Conservation (phyloP, 768 basidiomycete species). For the Xerocomus potaroensis region DNA sequence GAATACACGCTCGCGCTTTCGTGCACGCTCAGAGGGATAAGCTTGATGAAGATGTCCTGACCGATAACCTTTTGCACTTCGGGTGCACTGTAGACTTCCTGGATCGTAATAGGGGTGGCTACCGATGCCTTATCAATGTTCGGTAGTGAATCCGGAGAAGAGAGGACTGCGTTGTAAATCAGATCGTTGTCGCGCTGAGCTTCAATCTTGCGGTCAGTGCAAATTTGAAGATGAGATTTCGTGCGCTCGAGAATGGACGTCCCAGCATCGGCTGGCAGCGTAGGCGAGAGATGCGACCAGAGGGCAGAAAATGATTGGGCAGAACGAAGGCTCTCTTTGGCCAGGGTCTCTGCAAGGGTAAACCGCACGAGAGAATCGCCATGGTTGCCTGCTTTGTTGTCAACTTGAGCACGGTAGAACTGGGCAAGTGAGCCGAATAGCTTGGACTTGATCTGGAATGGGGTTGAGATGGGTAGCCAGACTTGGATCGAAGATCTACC, state of each 20-base stretch:
- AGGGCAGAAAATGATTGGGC: conserved; percentile 64
- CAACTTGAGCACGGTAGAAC: conserved; percentile 80
- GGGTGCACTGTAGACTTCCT: conserved; percentile 86
- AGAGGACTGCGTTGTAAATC: conserved; percentile 91
- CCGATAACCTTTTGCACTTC: conserved; percentile 96
- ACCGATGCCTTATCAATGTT: conserved; percentile 77
- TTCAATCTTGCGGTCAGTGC: conserved; percentile 68
- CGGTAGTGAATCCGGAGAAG: conserved; percentile 73
- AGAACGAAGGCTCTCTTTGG: conserved; percentile 77
- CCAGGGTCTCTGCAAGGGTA: conserved; percentile 67
- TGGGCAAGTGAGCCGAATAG: conserved; percentile 83
- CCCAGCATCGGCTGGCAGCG: conserved; percentile 82
- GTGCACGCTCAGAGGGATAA: conserved; percentile 91
- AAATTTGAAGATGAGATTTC: conserved; percentile 76
- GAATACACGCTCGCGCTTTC: conserved; percentile 96
- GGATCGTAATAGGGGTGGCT: conserved; percentile 85
- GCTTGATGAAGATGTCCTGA: conserved; percentile 78
- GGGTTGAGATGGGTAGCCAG: conserved; percentile 2
- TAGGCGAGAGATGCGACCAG: conserved; percentile 74
- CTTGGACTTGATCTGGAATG: conserved; percentile 79
- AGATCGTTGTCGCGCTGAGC: conserved; percentile 91
- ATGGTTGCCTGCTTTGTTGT: conserved; percentile 70
- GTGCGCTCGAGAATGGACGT: conserved; percentile 76
- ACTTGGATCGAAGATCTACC: conserved; percentile 36
- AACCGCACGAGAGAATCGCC: conserved; percentile 84